Conservation (phyloP, 2,329 filamentous ascomycete species). For the Colletotrichum phormii region DNA sequence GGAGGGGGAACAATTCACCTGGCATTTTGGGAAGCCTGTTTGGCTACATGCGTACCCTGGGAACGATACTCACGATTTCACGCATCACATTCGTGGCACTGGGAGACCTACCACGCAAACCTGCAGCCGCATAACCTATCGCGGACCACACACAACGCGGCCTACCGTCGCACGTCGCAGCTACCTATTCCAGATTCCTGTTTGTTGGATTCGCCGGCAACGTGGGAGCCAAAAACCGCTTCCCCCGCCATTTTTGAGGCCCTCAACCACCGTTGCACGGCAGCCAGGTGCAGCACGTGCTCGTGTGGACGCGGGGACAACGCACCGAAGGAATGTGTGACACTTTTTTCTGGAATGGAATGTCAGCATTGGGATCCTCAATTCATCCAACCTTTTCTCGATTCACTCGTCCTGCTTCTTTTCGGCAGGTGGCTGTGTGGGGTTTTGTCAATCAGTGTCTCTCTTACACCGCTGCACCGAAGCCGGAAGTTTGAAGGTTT, state of each 20-base stretch:
- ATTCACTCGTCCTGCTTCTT: not conserved
- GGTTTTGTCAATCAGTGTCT: slow-evolving; percentile 2
- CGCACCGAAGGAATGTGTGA: slow-evolving; percentile 6
- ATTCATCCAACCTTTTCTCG: not conserved
- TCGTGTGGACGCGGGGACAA: slow-evolving; percentile 15
- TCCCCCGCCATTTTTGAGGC: slow-evolving; percentile 19
- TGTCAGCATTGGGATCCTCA: slow-evolving; percentile 1
- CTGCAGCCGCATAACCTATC: slow-evolving; percentile 7
- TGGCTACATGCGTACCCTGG: not conserved
- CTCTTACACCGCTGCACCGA: slow-evolving; percentile 8
- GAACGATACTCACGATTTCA: not conserved
- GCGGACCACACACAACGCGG: not conserved
- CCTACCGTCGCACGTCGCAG: not conserved
- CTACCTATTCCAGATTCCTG: not conserved
- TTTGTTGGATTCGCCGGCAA: not conserved
- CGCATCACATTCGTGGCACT: not conserved
- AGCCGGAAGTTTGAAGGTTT: slow-evolving; percentile 1
- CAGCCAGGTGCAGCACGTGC: slow-evolving; percentile 27
- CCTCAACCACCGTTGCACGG: slow-evolving; percentile 22
- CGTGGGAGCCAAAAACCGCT: not conserved
- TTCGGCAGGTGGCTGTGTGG: slow-evolving; percentile 4
- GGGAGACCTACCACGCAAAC: not conserved
- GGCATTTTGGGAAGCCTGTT: not conserved
- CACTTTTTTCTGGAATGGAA: not conserved
- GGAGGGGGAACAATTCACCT: not conserved